These are phyloP conservation scores for Calonectria pauciramosa DNA, from an alignment of 2,329 filamentous ascomycete genomes.

Conservation along the genomic window DNA sequence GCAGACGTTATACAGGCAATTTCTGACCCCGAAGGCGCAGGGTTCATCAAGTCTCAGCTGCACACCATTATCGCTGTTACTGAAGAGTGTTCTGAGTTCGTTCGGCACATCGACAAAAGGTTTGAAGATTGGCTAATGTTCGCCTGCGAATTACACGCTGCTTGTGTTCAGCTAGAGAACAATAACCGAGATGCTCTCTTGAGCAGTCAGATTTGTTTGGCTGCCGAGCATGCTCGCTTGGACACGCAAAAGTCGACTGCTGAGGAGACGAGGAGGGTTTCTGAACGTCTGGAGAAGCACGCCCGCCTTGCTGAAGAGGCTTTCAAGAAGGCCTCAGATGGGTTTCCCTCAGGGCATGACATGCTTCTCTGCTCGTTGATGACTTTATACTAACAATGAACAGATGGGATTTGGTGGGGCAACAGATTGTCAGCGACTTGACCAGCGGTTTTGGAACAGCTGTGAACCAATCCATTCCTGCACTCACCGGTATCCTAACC, in stretches of 20 bases:
- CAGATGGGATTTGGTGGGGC: background rate
- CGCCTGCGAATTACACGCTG: background rate
- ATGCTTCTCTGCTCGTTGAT: background rate
- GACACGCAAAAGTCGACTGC: background rate
- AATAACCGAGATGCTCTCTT: background rate
- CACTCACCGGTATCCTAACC: background rate
- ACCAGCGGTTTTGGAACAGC: background rate
- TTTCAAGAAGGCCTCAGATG: background rate
- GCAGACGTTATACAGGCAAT: background rate
- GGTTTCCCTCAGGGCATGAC: background rate
- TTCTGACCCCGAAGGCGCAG: background rate
- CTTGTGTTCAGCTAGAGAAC: background rate
- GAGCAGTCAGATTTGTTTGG: background rate
- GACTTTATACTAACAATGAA: background rate
- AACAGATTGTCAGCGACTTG: background rate
- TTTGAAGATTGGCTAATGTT: background rate
- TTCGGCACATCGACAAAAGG: background rate
- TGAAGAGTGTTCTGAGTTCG: background rate
- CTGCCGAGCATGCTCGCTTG: background rate
- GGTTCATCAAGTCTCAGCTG: background rate
- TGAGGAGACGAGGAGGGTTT: background rate
- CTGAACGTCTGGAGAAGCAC: background rate
- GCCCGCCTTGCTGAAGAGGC: background rate
- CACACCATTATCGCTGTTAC: background rate
- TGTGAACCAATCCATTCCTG: background rate